A percentile compares a stretch with the other conserved stretches of the same genome.
Evolutionary conservation across 1,284 basidiomycete species (phyloP).

Genomic region (Serendipita sp.): DNA sequence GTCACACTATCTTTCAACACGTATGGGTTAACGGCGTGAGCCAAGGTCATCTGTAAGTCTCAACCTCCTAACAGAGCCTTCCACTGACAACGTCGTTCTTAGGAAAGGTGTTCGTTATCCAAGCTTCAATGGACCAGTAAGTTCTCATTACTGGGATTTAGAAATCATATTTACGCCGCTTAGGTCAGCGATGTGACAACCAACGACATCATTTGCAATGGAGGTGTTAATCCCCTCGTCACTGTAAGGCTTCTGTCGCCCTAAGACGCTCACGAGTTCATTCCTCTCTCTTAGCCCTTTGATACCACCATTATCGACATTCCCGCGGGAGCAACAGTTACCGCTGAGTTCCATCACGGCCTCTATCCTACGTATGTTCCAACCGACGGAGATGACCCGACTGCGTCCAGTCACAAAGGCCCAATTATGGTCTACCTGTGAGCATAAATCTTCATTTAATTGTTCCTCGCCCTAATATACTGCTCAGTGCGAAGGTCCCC

Average conservation of each 20-base stretch:
- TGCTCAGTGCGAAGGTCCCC: slow-evolving; percentile 29
- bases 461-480: neutral
- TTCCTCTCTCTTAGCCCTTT: slow-evolving; percentile 25
- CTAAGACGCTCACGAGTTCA: neutral
- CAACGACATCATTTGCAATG: slow-evolving; percentile 42
- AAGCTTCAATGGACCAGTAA: neutral
- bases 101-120: slow-evolving; percentile 26
- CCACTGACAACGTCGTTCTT: neutral
- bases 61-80: neutral
- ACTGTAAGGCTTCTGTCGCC: slow-evolving; percentile 29
- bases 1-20: slow-evolving; percentile 34
- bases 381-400: slow-evolving; percentile 33
- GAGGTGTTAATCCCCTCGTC: slow-evolving; percentile 27
- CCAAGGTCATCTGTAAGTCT: slow-evolving; percentile 27
- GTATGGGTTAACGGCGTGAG: slow-evolving; percentile 33
- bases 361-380: slow-evolving; percentile 25
- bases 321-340: slow-evolving; percentile 35
- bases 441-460: slow-evolving; percentile 14
- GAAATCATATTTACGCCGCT: neutral
- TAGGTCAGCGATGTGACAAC: slow-evolving; percentile 40
- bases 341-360: slow-evolving; percentile 40
- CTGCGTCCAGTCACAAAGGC: slow-evolving; percentile 39
- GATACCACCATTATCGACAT: slow-evolving; percentile 35
- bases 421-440: slow-evolving; percentile 42
- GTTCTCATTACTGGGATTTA: no score